Evolutionary conservation across 108 stramenopile genomes (phyloP).

Genomic region (Fragilaria radians): DNA sequence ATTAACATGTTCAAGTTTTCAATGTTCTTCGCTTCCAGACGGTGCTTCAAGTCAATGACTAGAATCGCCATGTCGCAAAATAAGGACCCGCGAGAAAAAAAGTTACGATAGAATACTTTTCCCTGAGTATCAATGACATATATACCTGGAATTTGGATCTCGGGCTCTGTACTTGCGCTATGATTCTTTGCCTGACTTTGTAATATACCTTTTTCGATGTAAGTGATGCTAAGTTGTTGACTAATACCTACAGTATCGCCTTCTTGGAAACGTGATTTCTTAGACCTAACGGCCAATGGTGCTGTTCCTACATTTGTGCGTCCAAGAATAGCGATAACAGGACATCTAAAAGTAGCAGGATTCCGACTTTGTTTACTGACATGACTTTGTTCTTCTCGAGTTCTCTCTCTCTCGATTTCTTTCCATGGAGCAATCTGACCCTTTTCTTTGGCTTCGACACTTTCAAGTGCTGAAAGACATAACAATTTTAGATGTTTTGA

Average conservation of each 20-base stretch:
- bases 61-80: constrained; percentile 98
- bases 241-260: constrained; percentile 99
- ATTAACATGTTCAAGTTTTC: constrained; percentile 96
- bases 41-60: constrained; percentile 99
- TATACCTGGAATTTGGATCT: constrained; percentile 92
- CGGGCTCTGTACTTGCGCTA: constrained; percentile 76
- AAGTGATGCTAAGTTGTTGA: constrained; percentile 99
- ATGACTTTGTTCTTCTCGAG: constrained; percentile 74
- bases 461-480: no score
- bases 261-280: constrained; percentile 98
- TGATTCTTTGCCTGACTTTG: constrained; percentile 74
- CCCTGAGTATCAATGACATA: constrained; percentile 98
- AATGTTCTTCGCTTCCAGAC: constrained; percentile 98
- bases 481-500: no score
- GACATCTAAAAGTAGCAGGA: constrained; percentile 88
- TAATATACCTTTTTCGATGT: constrained; percentile 92
- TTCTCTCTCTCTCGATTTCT: constrained; percentile 69
- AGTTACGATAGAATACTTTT: constrained; percentile 97
- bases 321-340: constrained; percentile 99
- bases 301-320: constrained; percentile 99
- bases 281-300: constrained; percentile 96
- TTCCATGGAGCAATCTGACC: constrained; percentile 48
- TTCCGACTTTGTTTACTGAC: constrained; percentile 75
- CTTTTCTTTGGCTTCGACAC: constrained; percentile 25
- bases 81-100: constrained; percentile 93